Evolutionary conservation across 2,329 filamentous ascomycete genomes (phyloP), one percentile per base, ranked within the genome.

Genomic region (Emericellopsis atlantica): DNA sequence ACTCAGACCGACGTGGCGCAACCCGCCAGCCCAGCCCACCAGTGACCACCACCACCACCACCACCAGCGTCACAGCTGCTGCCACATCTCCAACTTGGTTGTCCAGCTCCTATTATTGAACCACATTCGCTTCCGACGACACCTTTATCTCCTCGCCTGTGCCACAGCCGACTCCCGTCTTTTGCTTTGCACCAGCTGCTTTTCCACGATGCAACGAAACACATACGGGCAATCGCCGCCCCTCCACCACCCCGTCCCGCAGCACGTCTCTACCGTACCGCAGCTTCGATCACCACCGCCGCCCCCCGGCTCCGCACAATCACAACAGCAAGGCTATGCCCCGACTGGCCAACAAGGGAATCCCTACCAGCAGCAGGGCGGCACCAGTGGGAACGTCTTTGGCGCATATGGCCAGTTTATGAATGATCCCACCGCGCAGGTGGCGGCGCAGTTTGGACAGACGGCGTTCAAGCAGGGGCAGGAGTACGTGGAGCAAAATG

Each of bases 211-310:
- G 90, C 90, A 95, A 67, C 84, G 88, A 60, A 73, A 81, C 58
- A 72, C 78, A 41, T 95, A 92, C 67, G 78, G 79, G 61, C 84
- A 89, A 56, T 95, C 88, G 57, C 90, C 89, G 58, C 89, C 90
- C 49, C 79, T 96, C 52, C 92, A 96, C 64, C 92, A 96, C 60
- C 92, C 92, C 44, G 88, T 96, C 44, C 92, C 92, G 46, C 92
- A 98, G 64, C 92, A 98, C 72, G 90, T 96, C 54, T 96, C 92
- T 57, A 94, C 89, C 44, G 92, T 98, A 39, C 92, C 92, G 36
- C 92, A 96, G 67, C 79, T 98, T 60, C 81, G 93, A 62, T 96
- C 92, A 44, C 92, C 92, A 45, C 90, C 85, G 44, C 84, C 87
- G 46, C 89, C 86, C 40, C 76, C 79, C 32, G 73, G 73, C 43